Evolutionary conservation across 306 rosid genomes (phyloP).

Genomic region (barrel medic (Medicago truncatula)): MtrunA17r5.0-ANR NC_053043.1:11367001-11367500

Average conservation of each 20-base stretch:
- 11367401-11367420: conserved; percentile 92
- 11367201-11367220: too few relatives aligned
- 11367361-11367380: conserved; percentile 96
- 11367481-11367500: conserved; percentile 46
- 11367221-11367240: too few relatives aligned
- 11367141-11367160: conserved; percentile 83
- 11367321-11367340: conserved; percentile 94
- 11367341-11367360: conserved; percentile 94
- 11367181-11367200: too few relatives aligned
- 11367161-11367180: conserved; percentile 41
- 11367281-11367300: conserved; percentile 89
- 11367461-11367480: not conserved
- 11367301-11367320: conserved; percentile 83
- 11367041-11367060: conserved; percentile 93
- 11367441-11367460: not conserved
- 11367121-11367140: conserved; percentile 85
- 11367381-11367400: conserved; percentile 98
- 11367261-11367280: conserved; percentile 96
- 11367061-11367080: conserved; percentile 84
- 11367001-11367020: conserved; percentile 51
- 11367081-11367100: conserved; percentile 96
- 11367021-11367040: conserved; percentile 98
- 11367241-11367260: not conserved
- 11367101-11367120: conserved; percentile 88
- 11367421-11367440: conserved; percentile 35